A percentile compares a stretch with the other conserved stretches of the same genome.
Evolutionary conservation across 2,329 filamentous ascomycete genomes (phyloP).

Genomic region (Scedosporium apiospermum): DNA sequence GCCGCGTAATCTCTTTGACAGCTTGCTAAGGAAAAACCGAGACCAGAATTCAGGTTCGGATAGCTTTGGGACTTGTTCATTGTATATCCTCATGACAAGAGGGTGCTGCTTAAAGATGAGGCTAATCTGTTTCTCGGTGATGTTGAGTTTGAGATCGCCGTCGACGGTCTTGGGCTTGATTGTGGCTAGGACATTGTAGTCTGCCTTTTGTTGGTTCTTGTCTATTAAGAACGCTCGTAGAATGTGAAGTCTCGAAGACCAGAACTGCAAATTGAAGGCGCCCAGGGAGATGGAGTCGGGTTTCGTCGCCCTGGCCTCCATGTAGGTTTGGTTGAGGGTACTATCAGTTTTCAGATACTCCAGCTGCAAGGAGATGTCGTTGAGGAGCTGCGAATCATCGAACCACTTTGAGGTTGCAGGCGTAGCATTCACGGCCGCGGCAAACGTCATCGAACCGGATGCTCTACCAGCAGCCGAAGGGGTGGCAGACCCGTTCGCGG

Average conservation of each 20-base stretch:
- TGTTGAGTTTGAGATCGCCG: constrained; percentile 67
- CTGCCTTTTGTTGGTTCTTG: constrained; percentile 72
- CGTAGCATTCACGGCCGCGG: constrained; percentile 54
- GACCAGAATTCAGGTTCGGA: constrained; percentile 82
- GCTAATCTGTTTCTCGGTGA: constrained; percentile 86
- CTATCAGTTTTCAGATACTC: constrained; percentile 77
- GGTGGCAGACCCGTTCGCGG: constrained; percentile 14
- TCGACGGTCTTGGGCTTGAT: constrained; percentile 74
- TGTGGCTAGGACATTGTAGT: constrained; percentile 88
- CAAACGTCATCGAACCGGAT: constrained; percentile 69
- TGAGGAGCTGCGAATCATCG: constrained; percentile 68
- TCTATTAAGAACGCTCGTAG: constrained; percentile 88
- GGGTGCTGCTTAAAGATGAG: constrained; percentile 91
- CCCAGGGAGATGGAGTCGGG: constrained; percentile 71
- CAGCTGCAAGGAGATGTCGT: constrained; percentile 74
- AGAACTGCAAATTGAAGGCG: constrained; percentile 87
- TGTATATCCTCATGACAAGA: constrained; percentile 79
- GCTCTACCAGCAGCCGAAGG: constrained; percentile 27
- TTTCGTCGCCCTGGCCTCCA: constrained; percentile 74
- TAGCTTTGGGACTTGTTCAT: constrained; percentile 81
- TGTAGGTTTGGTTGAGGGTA: constrained; percentile 71
- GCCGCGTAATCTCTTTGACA: constrained; percentile 86
- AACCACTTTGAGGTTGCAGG: constrained; percentile 58
- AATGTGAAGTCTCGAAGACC: constrained; percentile 79
- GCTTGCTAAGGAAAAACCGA: constrained; percentile 80